Evolutionary conservation across 2,329 filamentous ascomycete species (phyloP).

Genomic region (Ophiostoma sp.): DNA sequence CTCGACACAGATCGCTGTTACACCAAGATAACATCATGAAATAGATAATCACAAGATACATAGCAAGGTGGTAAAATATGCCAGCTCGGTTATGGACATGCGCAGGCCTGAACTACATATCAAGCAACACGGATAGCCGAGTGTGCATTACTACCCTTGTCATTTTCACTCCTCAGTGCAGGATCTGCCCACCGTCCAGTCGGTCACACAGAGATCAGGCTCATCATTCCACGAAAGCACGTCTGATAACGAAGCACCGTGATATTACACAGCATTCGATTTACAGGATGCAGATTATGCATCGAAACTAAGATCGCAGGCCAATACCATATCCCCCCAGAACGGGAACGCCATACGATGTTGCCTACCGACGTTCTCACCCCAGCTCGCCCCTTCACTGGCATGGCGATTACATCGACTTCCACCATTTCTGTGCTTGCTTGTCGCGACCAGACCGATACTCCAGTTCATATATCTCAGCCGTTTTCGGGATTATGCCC

Average conservation of each 20-base stretch:
- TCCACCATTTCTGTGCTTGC: too few species aligned
- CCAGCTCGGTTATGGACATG: too few species aligned
- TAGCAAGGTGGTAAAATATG: too few species aligned
- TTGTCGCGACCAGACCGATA: too few species aligned
- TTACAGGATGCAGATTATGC: neutral
- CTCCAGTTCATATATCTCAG: too few species aligned
- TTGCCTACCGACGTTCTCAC: too few species aligned
- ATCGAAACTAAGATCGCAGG: neutral
- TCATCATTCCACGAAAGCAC: conserved; percentile 13
- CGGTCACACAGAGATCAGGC: conserved; percentile 20
- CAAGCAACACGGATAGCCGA: conserved; percentile 17
- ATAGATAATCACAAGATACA: neutral
- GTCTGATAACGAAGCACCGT: conserved; percentile 8
- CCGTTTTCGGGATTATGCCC: neutral
- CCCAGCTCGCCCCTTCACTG: too few species aligned
- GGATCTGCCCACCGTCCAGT: conserved; percentile 13
- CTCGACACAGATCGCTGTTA: too few species aligned
- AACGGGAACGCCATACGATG: neutral
- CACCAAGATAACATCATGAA: neutral
- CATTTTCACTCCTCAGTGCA: conserved; percentile 8
- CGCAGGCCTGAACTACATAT: too few species aligned
- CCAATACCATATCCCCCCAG: neutral
- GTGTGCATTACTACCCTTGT: conserved; percentile 20
- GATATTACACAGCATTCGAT: conserved; percentile 8
- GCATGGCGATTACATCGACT: too few species aligned